A percentile compares a stretch with the other conserved stretches of the same genome.
Conservation (phyloP, 164 flowering plant species). For the Tinospora cordifolia region DNA sequence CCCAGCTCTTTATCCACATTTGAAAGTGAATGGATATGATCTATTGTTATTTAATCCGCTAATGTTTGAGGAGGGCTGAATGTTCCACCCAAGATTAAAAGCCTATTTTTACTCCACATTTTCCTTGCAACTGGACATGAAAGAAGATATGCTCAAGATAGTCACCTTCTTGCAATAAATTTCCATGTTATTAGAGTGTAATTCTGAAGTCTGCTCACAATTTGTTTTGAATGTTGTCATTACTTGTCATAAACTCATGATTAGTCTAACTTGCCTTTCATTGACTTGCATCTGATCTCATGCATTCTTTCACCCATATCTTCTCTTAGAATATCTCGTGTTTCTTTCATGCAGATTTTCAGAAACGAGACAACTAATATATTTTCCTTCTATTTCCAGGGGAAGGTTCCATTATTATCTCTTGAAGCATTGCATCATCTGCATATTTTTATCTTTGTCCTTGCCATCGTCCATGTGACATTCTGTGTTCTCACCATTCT, state of each 20-base stretch:
- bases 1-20: too few relatives aligned
- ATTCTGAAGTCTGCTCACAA: too few relatives aligned
- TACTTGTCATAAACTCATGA: background rate
- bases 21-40: too few relatives aligned
- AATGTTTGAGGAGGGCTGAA: too few relatives aligned
- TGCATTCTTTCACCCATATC: background rate
- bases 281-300: background rate
- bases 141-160: too few relatives aligned
- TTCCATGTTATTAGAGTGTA: too few relatives aligned
- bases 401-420: slow-evolving; percentile 63
- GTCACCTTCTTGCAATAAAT: too few relatives aligned
- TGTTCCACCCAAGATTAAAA: too few relatives aligned
- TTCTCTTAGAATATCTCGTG: background rate
- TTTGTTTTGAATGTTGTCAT: background rate
- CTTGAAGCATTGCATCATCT: slow-evolving; percentile 73
- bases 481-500: slow-evolving; percentile 68
- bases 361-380: background rate
- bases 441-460: slow-evolving; percentile 82
- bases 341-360: background rate
- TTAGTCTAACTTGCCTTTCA: too few relatives aligned
- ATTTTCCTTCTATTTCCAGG: slow-evolving; percentile 33
- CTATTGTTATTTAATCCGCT: too few relatives aligned
- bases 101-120: too few relatives aligned
- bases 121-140: too few relatives aligned
- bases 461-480: slow-evolving; percentile 76